These are phyloP conservation scores for Hysterium pulicare DNA, from an alignment of 2,329 filamentous ascomycete species.

Conservation along the genomic window DNA sequence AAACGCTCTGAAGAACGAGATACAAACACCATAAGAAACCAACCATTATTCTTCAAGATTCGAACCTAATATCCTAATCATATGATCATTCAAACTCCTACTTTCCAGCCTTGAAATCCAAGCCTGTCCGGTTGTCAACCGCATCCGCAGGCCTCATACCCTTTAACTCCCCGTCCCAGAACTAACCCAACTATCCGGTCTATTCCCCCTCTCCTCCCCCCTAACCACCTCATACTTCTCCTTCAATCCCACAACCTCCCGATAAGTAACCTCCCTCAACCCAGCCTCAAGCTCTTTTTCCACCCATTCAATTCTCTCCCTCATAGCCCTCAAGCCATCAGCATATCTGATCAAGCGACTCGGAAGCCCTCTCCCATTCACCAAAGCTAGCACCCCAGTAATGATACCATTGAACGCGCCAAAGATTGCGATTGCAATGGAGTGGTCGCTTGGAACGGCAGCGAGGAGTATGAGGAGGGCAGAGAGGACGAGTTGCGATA, in stretches of 20 bases:
- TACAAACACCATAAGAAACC: too few relatives aligned
- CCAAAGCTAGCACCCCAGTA: constrained; percentile 30
- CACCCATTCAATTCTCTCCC: constrained; percentile 34
- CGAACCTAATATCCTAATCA: too few relatives aligned
- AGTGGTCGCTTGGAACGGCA: constrained; percentile 21
- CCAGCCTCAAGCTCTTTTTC: constrained; percentile 34
- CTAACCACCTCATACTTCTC: constrained; percentile 30
- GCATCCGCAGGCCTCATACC: too few relatives aligned
- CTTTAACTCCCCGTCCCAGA: constrained; percentile 1
- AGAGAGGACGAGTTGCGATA: constrained; percentile 30
- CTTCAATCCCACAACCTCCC: constrained; percentile 31
- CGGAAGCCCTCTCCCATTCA: constrained; percentile 36
- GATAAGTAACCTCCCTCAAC: constrained; percentile 23
- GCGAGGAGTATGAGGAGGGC: constrained; percentile 37
- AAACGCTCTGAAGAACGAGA: too few relatives aligned
- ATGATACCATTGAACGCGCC: constrained; percentile 33
- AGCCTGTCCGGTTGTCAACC: too few relatives aligned
- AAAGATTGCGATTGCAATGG: constrained; percentile 27
- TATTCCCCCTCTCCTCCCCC: constrained; percentile 30
- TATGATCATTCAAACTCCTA: too few relatives aligned
- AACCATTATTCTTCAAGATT: too few relatives aligned
- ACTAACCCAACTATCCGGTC: constrained; percentile 32
- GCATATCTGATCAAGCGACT: constrained; percentile 30
- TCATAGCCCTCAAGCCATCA: constrained; percentile 27
- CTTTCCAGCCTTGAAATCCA: too few relatives aligned